A percentile compares a stretch with the other conserved stretches of the same genome.
Conservation (phyloP, 805 yeast genomes). For the Starmerella potacharoeniae region DNA sequence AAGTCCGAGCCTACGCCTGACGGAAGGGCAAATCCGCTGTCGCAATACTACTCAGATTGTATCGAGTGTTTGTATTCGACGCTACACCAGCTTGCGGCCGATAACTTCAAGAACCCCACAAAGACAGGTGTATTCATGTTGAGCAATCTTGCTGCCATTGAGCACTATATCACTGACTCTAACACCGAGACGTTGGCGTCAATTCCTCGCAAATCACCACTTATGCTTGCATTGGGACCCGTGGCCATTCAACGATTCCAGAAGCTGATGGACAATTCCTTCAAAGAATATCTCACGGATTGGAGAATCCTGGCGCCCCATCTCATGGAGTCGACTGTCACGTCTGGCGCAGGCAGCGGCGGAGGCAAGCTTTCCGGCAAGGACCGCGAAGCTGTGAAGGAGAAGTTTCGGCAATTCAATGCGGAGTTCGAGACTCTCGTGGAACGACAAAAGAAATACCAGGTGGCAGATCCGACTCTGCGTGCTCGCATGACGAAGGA, state of each 20-base stretch:
- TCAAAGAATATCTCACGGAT: constrained; percentile 51
- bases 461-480: constrained; percentile 55
- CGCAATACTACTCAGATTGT: constrained; percentile 58
- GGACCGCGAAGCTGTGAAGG: constrained; percentile 73
- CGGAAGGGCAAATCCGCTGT: constrained; percentile 34
- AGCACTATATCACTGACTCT: constrained; percentile 18
- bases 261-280: constrained; percentile 39
- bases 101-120: constrained; percentile 27
- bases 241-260: constrained; percentile 33
- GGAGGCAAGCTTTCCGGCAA: constrained; percentile 37
- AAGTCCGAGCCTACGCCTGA: constrained; percentile 34
- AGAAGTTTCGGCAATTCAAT: constrained; percentile 72
- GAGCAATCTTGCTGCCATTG: constrained; percentile 19
- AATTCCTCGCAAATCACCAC: constrained; percentile 31
- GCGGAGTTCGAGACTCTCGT: constrained; percentile 70
- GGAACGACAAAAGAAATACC: constrained; percentile 50
- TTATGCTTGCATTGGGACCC: constrained; percentile 28
- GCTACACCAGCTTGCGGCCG: constrained; percentile 46
- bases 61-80: constrained; percentile 60
- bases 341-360: constrained; percentile 34
- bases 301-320: constrained; percentile 75
- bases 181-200: constrained; percentile 11
- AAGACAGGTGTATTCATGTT: constrained; percentile 36
- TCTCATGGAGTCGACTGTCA: constrained; percentile 69
- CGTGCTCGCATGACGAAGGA: constrained; percentile 57